Percentiles rank a stretch among this genome's conserved stretches.
Evolutionary conservation across 129 eudicot genomes (phyloP).

Genomic region (Calendula officinalis): DNA sequence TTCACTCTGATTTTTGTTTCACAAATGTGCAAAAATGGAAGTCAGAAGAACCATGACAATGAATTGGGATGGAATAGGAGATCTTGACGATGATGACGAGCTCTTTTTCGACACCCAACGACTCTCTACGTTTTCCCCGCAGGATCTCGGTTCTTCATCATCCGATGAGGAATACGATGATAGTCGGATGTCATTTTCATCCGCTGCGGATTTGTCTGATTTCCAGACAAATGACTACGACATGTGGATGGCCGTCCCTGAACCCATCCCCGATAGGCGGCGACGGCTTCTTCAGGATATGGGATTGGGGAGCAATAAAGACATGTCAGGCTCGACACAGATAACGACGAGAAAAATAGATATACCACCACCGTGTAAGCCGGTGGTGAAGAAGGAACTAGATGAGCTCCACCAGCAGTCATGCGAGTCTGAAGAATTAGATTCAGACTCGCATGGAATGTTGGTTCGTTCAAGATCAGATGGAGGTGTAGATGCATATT

Average conservation of each 20-base stretch:
- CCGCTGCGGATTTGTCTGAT: conserved; percentile 33
- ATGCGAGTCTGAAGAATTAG: conserved; percentile 5
- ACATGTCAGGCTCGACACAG: conserved; percentile 31
- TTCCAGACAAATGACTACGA: conserved; percentile 39
- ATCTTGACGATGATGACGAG: conserved; percentile 54
- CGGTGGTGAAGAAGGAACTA: conserved; percentile 16
- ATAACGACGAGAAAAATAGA: not conserved
- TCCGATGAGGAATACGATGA: conserved; percentile 68
- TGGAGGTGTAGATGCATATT: conserved; percentile 15
- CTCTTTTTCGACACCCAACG: conserved; percentile 57
- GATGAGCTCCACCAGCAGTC: not conserved
- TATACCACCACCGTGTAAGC: not conserved
- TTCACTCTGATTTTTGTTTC: conserved; percentile 6
- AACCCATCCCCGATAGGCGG: conserved; percentile 65
- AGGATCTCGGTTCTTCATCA: conserved; percentile 49
- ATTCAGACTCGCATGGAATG: not conserved
- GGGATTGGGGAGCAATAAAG: conserved; percentile 72
- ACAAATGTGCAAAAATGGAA: conserved; percentile 49
- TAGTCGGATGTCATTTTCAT: conserved; percentile 44
- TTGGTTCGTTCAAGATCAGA: conserved; percentile 24
- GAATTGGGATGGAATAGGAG: conserved; percentile 78
- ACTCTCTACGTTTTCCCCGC: conserved; percentile 43
- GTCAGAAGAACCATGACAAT: conserved; percentile 67
- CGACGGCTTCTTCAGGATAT: conserved; percentile 65
- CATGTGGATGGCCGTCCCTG: conserved; percentile 87